phyloP scores from a whole-genome alignment of 495 filamentous ascomycete genomes.

The Hypomontagnella monticulosa region DNA sequence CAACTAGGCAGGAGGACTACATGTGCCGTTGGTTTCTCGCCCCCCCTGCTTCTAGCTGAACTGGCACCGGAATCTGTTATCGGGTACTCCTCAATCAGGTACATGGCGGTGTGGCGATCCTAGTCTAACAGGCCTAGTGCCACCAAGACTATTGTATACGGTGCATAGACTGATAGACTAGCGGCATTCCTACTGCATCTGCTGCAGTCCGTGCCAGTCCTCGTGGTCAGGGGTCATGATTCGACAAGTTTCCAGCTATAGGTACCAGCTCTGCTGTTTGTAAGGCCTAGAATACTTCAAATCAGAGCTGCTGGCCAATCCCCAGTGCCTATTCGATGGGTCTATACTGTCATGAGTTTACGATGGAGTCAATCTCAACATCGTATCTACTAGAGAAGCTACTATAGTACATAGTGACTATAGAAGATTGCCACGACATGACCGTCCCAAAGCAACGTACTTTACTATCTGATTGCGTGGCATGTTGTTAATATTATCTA shows the following conservation, averaged over 20 bases:
- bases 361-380: constrained; percentile 32
- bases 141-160: constrained; percentile 38
- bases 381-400: constrained; percentile 8
- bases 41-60: constrained; percentile 6
- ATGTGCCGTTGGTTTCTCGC: constrained; percentile 22
- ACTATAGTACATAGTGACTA: constrained; percentile 23
- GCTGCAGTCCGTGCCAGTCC: constrained; percentile 35
- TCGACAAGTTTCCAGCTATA: constrained; percentile 32
- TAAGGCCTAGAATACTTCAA: too few relatives aligned
- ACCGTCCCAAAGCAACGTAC: constrained; percentile 10
- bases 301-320: background rate
- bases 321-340: constrained; percentile 11
- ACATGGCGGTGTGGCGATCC: constrained; percentile 49
- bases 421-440: constrained; percentile 4
- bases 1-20: constrained; percentile 28
- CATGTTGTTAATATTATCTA: constrained; percentile 20
- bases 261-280: background rate
- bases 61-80: constrained; percentile 29
- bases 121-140: constrained; percentile 19
- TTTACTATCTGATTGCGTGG: constrained; percentile 30
- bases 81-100: constrained; percentile 35
- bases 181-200: constrained; percentile 30
- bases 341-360: constrained; percentile 32
- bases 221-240: constrained; percentile 35
- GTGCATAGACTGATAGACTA: constrained; percentile 43